phyloP scores from a whole-genome alignment of 805 yeast species.

The Candida adriatica region DNA sequence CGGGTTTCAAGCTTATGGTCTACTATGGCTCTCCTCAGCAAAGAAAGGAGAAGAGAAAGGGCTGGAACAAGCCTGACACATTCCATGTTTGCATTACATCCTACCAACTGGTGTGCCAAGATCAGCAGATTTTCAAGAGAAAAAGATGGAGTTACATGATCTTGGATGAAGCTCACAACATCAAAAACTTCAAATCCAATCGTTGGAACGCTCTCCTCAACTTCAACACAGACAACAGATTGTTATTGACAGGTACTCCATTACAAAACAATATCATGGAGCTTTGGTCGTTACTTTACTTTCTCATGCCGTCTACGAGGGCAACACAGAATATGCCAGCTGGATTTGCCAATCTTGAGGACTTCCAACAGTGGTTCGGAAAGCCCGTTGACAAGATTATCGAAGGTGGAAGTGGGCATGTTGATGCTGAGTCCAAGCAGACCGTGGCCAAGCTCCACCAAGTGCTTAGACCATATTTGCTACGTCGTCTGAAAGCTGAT shows the following conservation, averaged over 20 bases:
- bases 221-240: slow-evolving; percentile 84
- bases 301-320: slow-evolving; percentile 88
- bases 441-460: slow-evolving; percentile 89
- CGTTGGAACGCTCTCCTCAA: slow-evolving; percentile 95
- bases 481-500: slow-evolving; percentile 89
- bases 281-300: slow-evolving; percentile 91
- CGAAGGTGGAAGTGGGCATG: slow-evolving; percentile 55
- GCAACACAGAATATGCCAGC: slow-evolving; percentile 67
- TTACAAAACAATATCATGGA: slow-evolving; percentile 92
- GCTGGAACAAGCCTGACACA: slow-evolving; percentile 95
- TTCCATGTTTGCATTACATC: slow-evolving; percentile 97
- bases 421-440: slow-evolving; percentile 71
- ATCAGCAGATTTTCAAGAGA: slow-evolving; percentile 87
- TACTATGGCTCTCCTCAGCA: slow-evolving; percentile 97
- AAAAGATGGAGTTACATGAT: slow-evolving; percentile 96
- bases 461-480: slow-evolving; percentile 84
- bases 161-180: slow-evolving; percentile 96
- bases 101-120: slow-evolving; percentile 95
- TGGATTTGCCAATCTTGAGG: slow-evolving; percentile 93
- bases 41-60: slow-evolving; percentile 89
- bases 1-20: slow-evolving; percentile 92
- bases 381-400: slow-evolving; percentile 89
- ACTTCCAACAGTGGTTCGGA: slow-evolving; percentile 99
- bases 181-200: slow-evolving; percentile 91
- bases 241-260: slow-evolving; percentile 94